phyloP scores from a whole-genome alignment of 768 basidiomycete species.

The Suillus alpinus region DNA sequence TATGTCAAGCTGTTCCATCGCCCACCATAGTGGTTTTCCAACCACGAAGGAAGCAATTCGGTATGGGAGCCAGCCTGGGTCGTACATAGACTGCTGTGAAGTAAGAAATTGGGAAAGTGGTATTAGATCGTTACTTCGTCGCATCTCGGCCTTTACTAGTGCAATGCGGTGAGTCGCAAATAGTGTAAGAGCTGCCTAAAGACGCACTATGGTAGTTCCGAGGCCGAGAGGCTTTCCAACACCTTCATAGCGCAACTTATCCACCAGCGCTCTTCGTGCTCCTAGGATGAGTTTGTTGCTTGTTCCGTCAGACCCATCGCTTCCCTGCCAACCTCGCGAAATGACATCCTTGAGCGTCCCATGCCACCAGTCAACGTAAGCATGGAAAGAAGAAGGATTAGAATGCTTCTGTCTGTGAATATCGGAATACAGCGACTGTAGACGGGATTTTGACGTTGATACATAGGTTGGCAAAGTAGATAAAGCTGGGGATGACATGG shows the following conservation, averaged over 20 bases:
- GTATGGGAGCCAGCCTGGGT: conserved; percentile 65
- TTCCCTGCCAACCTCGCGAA: conserved; percentile 50
- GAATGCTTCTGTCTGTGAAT: conserved; percentile 79
- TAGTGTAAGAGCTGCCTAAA: background rate
- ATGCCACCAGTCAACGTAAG: conserved; percentile 89
- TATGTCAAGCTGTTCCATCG: conserved; percentile 73
- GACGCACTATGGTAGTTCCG: conserved; percentile 71
- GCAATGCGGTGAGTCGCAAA: conserved; percentile 27
- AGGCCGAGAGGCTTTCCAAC: conserved; percentile 76
- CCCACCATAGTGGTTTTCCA: conserved; percentile 85
- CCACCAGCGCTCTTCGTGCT: conserved; percentile 52
- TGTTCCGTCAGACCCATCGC: conserved; percentile 12
- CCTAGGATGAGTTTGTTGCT: conserved; percentile 58
- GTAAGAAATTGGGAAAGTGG: conserved; percentile 53
- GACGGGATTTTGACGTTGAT: conserved; percentile 41
- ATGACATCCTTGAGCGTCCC: conserved; percentile 60
- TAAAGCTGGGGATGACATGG: conserved; percentile 9
- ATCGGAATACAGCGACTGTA: conserved; percentile 86
- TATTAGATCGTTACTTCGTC: conserved; percentile 42
- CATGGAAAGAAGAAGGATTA: conserved; percentile 78
- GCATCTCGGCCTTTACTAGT: conserved; percentile 72
- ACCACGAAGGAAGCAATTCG: conserved; percentile 70
- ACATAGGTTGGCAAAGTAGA: conserved; percentile 26
- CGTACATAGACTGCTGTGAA: conserved; percentile 60
- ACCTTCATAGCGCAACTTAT: conserved; percentile 60